Evolutionary conservation across 108 stramenopile species (phyloP).

Genomic region (Bacterosira constricta): DNA sequence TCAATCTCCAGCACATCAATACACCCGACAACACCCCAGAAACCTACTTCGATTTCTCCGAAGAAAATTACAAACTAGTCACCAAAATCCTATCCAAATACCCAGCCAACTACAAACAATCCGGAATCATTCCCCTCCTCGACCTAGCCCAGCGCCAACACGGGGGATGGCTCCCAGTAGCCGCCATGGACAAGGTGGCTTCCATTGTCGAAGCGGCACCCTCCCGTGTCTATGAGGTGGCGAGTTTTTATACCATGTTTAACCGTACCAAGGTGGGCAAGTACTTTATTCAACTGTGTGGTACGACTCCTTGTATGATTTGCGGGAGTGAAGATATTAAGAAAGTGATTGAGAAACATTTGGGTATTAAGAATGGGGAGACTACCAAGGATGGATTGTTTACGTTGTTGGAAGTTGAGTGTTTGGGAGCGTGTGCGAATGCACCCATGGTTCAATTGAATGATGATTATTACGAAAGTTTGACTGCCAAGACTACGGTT

Average conservation of each 20-base stretch:
- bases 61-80: slow-evolving; percentile 95
- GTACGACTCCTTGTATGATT: slow-evolving; percentile 99
- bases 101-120: slow-evolving; percentile 98
- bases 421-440: slow-evolving; percentile 99
- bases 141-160: slow-evolving; percentile 97
- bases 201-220: slow-evolving; percentile 89
- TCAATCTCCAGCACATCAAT: slow-evolving; percentile 84
- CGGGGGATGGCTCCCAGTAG: slow-evolving; percentile 98
- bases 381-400: slow-evolving; percentile 97
- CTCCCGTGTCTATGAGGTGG: slow-evolving; percentile 97
- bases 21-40: slow-evolving; percentile 91
- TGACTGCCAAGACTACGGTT: slow-evolving; percentile 94
- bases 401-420: slow-evolving; percentile 99
- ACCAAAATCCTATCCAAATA: slow-evolving; percentile 91
- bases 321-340: slow-evolving; percentile 98
- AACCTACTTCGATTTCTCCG: slow-evolving; percentile 93
- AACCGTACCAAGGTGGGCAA: slow-evolving; percentile 99
- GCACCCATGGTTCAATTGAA: slow-evolving; percentile 99
- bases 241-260: slow-evolving; percentile 99
- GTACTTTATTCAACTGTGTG: slow-evolving; percentile 99
- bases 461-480: slow-evolving; percentile 99
- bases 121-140: slow-evolving; percentile 94
- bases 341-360: slow-evolving; percentile 95
- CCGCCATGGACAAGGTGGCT: slow-evolving; percentile 99
- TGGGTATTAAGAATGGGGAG: slow-evolving; percentile 96